phyloP scores from a whole-genome alignment of 2,329 filamentous ascomycete species.

The Monosporascus ibericus region DNA sequence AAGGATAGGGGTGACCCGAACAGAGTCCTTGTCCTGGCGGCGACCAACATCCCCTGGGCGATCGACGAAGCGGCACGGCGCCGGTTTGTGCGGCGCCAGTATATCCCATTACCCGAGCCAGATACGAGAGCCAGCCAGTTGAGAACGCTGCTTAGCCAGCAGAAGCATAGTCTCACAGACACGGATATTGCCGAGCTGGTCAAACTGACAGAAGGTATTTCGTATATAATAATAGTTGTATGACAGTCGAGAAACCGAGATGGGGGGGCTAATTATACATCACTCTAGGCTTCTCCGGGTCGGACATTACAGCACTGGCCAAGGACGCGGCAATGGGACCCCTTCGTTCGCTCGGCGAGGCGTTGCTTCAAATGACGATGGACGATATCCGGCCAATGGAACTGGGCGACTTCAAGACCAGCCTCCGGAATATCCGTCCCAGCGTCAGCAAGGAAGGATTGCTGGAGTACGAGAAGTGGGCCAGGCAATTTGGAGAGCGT shows the following conservation, averaged over 20 bases:
- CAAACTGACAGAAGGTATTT: slow-evolving; percentile 70
- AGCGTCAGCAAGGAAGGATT: slow-evolving; percentile 83
- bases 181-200: slow-evolving; percentile 70
- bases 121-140: slow-evolving; percentile 76
- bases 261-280: background rate
- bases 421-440: slow-evolving; percentile 77
- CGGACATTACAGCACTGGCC: slow-evolving; percentile 90
- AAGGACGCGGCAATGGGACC: slow-evolving; percentile 99
- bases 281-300: slow-evolving; percentile 81
- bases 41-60: slow-evolving; percentile 94
- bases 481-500: slow-evolving; percentile 83
- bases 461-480: slow-evolving; percentile 91
- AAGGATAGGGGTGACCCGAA: slow-evolving; percentile 74
- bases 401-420: slow-evolving; percentile 76
- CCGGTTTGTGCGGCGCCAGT: slow-evolving; percentile 87
- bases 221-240: slow-evolving; percentile 1
- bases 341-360: slow-evolving; percentile 81
- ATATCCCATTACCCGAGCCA: slow-evolving; percentile 87
- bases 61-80: slow-evolving; percentile 93
- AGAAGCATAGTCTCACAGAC: slow-evolving; percentile 73
- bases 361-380: slow-evolving; percentile 82
- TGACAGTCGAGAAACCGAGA: too few relatives aligned
- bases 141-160: slow-evolving; percentile 71
- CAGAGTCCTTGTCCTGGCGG: slow-evolving; percentile 85
- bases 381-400: slow-evolving; percentile 88